A percentile compares a stretch with the other conserved stretches of the same genome.
phyloP scores from a whole-genome alignment of 306 rosid genomes.

The Pueraria montana region DNA sequence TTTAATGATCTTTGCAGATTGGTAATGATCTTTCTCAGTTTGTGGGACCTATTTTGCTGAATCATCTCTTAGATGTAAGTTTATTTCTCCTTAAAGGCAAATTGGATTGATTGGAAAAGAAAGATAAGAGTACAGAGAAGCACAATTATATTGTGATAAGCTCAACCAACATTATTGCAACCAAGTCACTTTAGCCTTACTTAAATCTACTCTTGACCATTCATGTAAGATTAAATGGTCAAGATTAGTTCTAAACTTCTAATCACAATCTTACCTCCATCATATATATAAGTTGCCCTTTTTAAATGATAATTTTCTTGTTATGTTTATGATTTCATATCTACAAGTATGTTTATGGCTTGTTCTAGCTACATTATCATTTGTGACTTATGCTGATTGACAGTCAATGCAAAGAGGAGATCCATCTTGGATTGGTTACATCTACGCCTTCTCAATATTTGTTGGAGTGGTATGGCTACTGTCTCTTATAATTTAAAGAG shows the following conservation, averaged over 20 bases:
- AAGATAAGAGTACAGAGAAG: background rate
- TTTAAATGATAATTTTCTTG: background rate
- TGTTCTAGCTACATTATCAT: conserved; percentile 32
- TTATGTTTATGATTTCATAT: conserved; percentile 12
- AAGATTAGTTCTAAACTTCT: background rate
- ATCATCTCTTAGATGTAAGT: conserved; percentile 73
- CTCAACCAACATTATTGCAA: background rate
- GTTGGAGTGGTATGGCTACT: conserved; percentile 78
- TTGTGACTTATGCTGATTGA: conserved; percentile 53
- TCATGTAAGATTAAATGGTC: background rate
- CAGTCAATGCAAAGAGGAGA: conserved; percentile 97
- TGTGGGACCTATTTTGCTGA: conserved; percentile 78
- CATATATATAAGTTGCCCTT: background rate
- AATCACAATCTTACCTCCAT: background rate
- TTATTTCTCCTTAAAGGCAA: conserved; percentile 32
- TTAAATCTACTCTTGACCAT: background rate
- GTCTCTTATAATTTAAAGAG: conserved; percentile 21
- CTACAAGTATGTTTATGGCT: conserved; percentile 16
- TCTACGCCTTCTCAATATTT: conserved; percentile 83
- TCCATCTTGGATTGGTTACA: conserved; percentile 87
- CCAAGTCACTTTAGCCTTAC: background rate
- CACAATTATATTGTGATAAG: background rate
- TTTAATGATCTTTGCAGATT: conserved; percentile 64
- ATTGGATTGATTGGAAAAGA: conserved; percentile 13
- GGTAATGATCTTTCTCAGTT: conserved; percentile 84